Evolutionary conservation across 345 rosid species (phyloP), one percentile per base, ranked within the genome.

Genomic region (Carallia pectinifolia): DNA sequence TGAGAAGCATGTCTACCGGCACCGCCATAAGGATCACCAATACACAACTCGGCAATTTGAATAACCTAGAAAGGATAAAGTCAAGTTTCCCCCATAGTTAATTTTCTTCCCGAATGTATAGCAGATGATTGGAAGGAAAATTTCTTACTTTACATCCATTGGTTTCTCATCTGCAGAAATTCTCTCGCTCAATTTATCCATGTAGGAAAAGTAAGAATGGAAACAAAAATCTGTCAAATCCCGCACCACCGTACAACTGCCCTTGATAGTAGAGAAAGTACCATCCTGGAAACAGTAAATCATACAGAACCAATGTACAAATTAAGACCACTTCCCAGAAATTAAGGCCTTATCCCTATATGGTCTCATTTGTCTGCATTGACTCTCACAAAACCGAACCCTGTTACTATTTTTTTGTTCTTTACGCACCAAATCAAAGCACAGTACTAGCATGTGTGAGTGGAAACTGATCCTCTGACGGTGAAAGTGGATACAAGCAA

Each of bases 141-240:
- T 4, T 16, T 61, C 74, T 74, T 77, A 93, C 96, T 79, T 80
- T 7, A 90, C 64, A 44, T 93, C 90, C 68, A 85, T 10, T 0
- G 92, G 96, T 61, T 81, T 81, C 70, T 83, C 91, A 74, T 75
- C 85, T 0, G 81, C 52, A 2, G 81, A 79, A 52, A 81, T 72
- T 68, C 76, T 86, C 71, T 85, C 91, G 39, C 85, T 75, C 64
- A 93, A 81, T 73, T 88, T 96, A 84, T 90, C 97, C 97, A 93
- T 87, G 82, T 77, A 88, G 36, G 93, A 88, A 76, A 90, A 93
- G 78, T 89, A 93, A 31, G 96, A 89, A 71, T 89, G 96, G 85
- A 93, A 90, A 82, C 98, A 93, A 72, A 90, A 86, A 72, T 93
- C 98, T 3, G 85, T 80, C 47, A 90, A 85, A 80, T 93, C 97